A percentile compares a stretch with the other conserved stretches of the same genome.
These are phyloP conservation scores for Blepharisma japonicum DNA, from an alignment of 73 alveolate genomes.

Conservation along the genomic window DNA sequence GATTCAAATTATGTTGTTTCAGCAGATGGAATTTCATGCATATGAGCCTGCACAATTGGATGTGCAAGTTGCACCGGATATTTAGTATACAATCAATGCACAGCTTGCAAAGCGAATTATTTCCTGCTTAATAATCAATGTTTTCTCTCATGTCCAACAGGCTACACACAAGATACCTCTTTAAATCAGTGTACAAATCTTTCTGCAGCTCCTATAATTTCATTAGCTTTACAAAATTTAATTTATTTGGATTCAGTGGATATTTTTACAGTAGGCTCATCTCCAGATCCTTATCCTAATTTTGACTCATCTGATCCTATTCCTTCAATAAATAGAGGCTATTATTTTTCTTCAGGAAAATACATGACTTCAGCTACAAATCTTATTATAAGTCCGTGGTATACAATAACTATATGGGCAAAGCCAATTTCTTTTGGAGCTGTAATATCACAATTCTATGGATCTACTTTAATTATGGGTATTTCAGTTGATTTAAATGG, in stretches of 20 bases:
- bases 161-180: neutral
- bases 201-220: neutral
- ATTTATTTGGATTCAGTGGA: neutral
- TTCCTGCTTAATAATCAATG: neutral
- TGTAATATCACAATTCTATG: too few relatives aligned
- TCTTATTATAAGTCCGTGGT: too few relatives aligned
- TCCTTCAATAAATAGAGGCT: conserved; percentile 5
- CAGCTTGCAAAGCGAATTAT: neutral
- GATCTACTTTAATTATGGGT: too few relatives aligned
- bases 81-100: neutral
- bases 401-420: too few relatives aligned
- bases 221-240: neutral
- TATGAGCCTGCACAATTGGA: neutral
- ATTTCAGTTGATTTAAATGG: too few relatives aligned
- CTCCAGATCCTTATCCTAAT: neutral
- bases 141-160: neutral
- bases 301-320: neutral
- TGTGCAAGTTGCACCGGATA: conserved; percentile 3
- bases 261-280: neutral
- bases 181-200: neutral
- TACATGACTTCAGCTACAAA: too few relatives aligned
- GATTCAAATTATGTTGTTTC: neutral
- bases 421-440: too few relatives aligned
- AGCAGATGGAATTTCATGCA: too few relatives aligned
- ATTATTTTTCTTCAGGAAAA: neutral